Percentiles rank a stretch among this genome's conserved stretches.
phyloP scores from a whole-genome alignment of 768 basidiomycete species.

The Mycena belliarum region DNA sequence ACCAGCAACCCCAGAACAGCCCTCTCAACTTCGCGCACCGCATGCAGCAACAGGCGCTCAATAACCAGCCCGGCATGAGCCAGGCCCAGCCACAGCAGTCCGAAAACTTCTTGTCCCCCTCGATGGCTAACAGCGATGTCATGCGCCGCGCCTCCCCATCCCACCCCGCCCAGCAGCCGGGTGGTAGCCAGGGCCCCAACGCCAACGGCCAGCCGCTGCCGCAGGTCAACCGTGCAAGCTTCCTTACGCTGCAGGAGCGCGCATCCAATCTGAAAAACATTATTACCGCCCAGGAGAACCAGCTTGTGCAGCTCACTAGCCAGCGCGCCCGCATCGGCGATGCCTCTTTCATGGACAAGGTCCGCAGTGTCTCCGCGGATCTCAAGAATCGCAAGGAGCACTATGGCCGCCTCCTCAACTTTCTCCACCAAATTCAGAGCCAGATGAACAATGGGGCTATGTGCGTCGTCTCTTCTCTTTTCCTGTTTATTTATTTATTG shows the following conservation, averaged over 20 bases:
- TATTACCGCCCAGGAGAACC: slow-evolving; percentile 22
- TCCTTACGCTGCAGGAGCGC: slow-evolving; percentile 23
- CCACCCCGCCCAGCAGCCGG: slow-evolving; percentile 30
- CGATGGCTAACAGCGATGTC: slow-evolving; percentile 41
- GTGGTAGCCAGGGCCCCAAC: background rate
- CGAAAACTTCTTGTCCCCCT: slow-evolving; percentile 53
- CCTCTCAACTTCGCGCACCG: slow-evolving; percentile 37
- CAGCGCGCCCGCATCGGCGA: slow-evolving; percentile 26
- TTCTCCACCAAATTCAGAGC: slow-evolving; percentile 28
- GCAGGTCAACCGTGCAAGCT: slow-evolving; percentile 16
- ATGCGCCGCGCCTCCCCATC: slow-evolving; percentile 54
- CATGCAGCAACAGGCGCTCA: slow-evolving; percentile 28
- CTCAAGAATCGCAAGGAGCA: slow-evolving; percentile 39
- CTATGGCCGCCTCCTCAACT: slow-evolving; percentile 35
- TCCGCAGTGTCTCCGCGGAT: slow-evolving; percentile 28
- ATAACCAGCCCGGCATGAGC: slow-evolving; percentile 37
- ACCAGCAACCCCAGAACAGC: slow-evolving; percentile 46
- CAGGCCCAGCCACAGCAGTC: slow-evolving; percentile 37
- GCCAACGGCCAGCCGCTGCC: slow-evolving; percentile 27
- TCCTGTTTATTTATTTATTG: background rate
- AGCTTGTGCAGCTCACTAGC: slow-evolving; percentile 22
- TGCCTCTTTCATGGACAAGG: slow-evolving; percentile 23
- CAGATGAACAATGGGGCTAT: slow-evolving; percentile 30
- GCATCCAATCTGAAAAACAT: slow-evolving; percentile 24
- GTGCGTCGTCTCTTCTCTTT: slow-evolving; percentile 29